Base-by-base conservation (phyloP, 768 basidiomycete genomes). In the Suillus variegatus region DNA sequence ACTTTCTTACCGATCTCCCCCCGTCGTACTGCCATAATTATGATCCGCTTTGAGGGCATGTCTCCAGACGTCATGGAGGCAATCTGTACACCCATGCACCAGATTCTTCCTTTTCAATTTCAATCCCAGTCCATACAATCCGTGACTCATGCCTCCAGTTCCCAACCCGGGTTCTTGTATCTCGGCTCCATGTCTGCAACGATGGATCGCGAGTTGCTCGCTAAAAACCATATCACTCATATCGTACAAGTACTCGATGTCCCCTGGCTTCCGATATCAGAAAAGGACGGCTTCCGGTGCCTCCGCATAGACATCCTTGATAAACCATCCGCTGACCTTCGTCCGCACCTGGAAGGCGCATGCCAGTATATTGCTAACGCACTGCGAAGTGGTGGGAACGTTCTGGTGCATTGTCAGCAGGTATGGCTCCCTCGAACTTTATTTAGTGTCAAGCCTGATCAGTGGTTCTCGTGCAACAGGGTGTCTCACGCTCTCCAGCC, bases 51-150 rank as follows among this genome's bases (percentile, higher is more conserved):
- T 82, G 90, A 92, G 75, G 85, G 82, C 63, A 79, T 92, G 66
- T 82, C 90, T 14, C 85, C 87, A 36, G 91, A 92, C 70, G 89
- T 92, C 58, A 86, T 90, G 83, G 88, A 91, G 74, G 88, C 91
- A 8, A 91, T 93, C 87, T 92, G 90, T 79, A 93, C 91, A 0
- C 91, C 91, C 0, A 92, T 93, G 91, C 91, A 93, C 77, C 83
- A 84, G 68, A 85, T 93, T 71, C 80, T 91, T 14, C 82, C 79
- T 10, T 62, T 84, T 40, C 76, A 61, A n/a, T 67, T 75, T 60
- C 70, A 72, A 8, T 56, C 61, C 22, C 46, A 66, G 4, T 57
- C 71, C 6, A 67, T 75, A 6, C 65, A 68, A 9, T 66, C 72
- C 13, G 70, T 71, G 32, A 52, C 58, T 40, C 62, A 71, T 10